Base-by-base conservation (phyloP, 140 eudicot genomes). In the Stevia rebaudiana region DNA sequence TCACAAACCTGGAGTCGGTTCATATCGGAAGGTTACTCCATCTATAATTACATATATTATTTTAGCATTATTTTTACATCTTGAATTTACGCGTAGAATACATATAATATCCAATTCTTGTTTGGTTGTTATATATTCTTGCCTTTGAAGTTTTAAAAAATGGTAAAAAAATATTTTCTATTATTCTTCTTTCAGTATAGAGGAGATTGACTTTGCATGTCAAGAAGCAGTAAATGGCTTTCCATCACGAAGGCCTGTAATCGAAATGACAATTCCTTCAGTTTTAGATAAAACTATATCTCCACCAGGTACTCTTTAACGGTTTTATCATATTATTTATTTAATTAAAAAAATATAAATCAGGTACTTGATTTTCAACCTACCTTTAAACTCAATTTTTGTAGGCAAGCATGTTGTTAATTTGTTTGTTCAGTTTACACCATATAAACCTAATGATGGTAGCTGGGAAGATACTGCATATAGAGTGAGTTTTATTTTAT, bases 241-340 rank as follows among this genome's bases (percentile, higher is more conserved):
- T 33, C 92, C 98, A 66, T 92, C 99, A 55, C 70, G 59, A 70
- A 83, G 99, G 83, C 99, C 99, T 71, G 41, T 92, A 66, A 92
- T 92, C 44, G 99, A 92, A 78, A 92, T 92, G 99, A 88, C 95
- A 15, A 92, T 92, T 68, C 99, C 99, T 77, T 85, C 99, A 8
- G 88, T 67, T 59, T 70, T 92, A 57, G 99, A 88, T 77, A 80
- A 85, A 65, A 88, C 99, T 31, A 85, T 92, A 33, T 92, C 97
- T 65, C 99, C 97, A 55, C 86, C 88, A 0, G 99, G 99, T 88
- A 83, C 65, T 24, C 12, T 12, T 12, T 65, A 10, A 51, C 23
- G 28, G 13, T 51, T 28, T 39, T 33, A 9, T 30, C 17, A 10
- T 15, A 28, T 16, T 24, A 41, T 28, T 28, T 28, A 28, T 28